Conservation (phyloP, 331 rosid species). For the Phaseolus coccineus region DNA sequence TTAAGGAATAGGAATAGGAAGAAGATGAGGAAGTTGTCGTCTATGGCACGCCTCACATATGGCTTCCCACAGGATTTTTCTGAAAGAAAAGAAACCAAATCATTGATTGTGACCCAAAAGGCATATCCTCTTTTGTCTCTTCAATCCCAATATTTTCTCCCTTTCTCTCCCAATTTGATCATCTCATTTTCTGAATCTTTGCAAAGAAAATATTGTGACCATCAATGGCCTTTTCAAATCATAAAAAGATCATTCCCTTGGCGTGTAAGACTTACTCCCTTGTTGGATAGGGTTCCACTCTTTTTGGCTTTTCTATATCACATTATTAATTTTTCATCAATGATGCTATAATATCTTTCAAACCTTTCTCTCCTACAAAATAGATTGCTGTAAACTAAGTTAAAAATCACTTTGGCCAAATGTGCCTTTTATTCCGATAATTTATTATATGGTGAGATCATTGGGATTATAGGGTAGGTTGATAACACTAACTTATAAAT, state of each 20-base stretch:
- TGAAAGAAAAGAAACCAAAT: constrained; percentile 54
- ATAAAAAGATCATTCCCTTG: constrained; percentile 60
- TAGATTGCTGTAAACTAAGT: background rate
- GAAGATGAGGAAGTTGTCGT: constrained; percentile 57
- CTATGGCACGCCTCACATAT: constrained; percentile 64
- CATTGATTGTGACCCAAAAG: constrained; percentile 61
- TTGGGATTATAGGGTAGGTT: too few relatives aligned
- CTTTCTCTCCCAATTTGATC: constrained; percentile 5
- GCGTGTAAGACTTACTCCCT: constrained; percentile 62
- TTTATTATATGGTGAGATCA: background rate
- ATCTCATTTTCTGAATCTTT: constrained; percentile 52
- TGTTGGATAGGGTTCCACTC: constrained; percentile 25
- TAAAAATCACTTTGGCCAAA: background rate
- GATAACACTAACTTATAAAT: too few relatives aligned
- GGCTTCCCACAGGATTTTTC: constrained; percentile 48
- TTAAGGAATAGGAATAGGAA: constrained; percentile 30
- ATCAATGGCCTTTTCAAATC: constrained; percentile 48
- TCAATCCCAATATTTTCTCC: constrained; percentile 50
- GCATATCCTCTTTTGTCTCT: constrained; percentile 49
- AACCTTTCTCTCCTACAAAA: constrained; percentile 7
- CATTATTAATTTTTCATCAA: constrained; percentile 20
- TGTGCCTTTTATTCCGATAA: background rate
- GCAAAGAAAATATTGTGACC: constrained; percentile 24
- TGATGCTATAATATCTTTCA: constrained; percentile 41
- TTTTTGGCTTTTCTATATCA: constrained; percentile 30